Conservation (phyloP, 2,329 filamentous ascomycete species). For the Sporothrix sp. region DNA sequence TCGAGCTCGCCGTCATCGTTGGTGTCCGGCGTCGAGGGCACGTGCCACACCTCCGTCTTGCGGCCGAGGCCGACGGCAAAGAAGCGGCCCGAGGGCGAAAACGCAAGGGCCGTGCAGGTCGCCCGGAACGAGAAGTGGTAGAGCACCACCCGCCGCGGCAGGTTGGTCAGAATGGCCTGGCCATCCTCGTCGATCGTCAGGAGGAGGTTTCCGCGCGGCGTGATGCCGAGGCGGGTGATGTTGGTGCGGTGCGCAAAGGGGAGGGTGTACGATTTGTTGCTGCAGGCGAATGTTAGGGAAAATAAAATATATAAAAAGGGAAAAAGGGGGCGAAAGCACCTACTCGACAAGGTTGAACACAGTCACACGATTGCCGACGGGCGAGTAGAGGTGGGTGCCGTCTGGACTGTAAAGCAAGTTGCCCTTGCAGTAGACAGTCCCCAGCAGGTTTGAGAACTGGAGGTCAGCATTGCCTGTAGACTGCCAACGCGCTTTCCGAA, state of each 20-base stretch:
- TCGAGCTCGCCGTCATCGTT: constrained; percentile 74
- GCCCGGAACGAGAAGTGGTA: constrained; percentile 94
- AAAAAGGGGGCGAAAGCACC: constrained; percentile 22
- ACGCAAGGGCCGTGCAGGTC: constrained; percentile 73
- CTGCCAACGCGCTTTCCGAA: neutral
- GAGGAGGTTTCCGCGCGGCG: constrained; percentile 82
- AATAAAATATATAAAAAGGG: neutral
- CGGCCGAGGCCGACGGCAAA: constrained; percentile 84
- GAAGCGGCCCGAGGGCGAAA: constrained; percentile 81
- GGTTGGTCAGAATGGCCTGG: constrained; percentile 84
- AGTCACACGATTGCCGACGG: constrained; percentile 90
- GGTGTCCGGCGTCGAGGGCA: constrained; percentile 77
- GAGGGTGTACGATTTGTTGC: constrained; percentile 79
- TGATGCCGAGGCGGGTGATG: constrained; percentile 77
- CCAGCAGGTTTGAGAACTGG: constrained; percentile 95
- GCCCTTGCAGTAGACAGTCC: constrained; percentile 96
- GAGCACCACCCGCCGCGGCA: constrained; percentile 73
- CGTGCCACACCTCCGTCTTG: constrained; percentile 91
- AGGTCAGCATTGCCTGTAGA: neutral
- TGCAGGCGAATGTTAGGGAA: constrained; percentile 27
- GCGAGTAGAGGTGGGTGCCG: constrained; percentile 89
- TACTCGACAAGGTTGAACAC: constrained; percentile 96
- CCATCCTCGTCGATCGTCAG: constrained; percentile 92
- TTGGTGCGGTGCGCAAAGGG: constrained; percentile 91
- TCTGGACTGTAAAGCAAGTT: constrained; percentile 95